Evolutionary conservation across 208 protist genomes (phyloP).

Genomic region (Leishmania major): DNA sequence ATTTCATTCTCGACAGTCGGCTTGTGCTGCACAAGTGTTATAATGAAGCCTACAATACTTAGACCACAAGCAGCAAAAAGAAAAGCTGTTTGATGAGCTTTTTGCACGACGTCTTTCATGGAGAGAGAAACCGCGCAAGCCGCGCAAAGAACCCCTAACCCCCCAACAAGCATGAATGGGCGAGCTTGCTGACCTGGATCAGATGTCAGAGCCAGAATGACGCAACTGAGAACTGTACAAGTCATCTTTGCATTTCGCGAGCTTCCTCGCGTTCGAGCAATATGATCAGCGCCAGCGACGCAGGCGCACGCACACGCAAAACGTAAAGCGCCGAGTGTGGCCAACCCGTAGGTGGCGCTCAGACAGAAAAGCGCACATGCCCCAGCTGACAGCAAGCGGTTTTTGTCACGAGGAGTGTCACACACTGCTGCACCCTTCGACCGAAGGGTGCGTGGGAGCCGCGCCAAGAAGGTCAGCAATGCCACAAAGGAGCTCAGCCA

Average conservation of each 20-base stretch:
- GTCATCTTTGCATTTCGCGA: constrained; percentile 7
- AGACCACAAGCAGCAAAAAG: constrained; percentile 9
- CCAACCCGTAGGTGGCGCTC: constrained; percentile 16
- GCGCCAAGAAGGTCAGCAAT: constrained; percentile 15
- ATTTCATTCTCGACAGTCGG: constrained; percentile 12
- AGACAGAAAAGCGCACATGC: constrained; percentile 17
- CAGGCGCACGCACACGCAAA: constrained; percentile 12
- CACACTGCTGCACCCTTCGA: neutral
- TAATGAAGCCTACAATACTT: constrained; percentile 15
- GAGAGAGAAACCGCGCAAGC: constrained; percentile 13
- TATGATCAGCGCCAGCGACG: constrained; percentile 1
- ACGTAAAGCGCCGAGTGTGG: constrained; percentile 23
- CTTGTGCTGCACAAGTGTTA: constrained; percentile 11
- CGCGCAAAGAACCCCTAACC: constrained; percentile 7
- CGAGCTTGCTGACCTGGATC: constrained; percentile 8
- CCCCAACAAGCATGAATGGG: neutral
- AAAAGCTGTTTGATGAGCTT: constrained; percentile 13
- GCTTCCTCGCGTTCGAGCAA: constrained; percentile 13
- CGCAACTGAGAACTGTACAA: constrained; percentile 3
- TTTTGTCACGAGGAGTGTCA: neutral
- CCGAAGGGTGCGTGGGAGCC: neutral
- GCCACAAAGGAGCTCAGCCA: constrained; percentile 29
- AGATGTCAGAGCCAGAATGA: neutral
- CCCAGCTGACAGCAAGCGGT: constrained; percentile 8
- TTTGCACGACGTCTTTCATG: constrained; percentile 4